Base-by-base conservation (phyloP, 2,329 filamentous ascomycete species). In the Teratosphaeriaceae sp. region DNA sequence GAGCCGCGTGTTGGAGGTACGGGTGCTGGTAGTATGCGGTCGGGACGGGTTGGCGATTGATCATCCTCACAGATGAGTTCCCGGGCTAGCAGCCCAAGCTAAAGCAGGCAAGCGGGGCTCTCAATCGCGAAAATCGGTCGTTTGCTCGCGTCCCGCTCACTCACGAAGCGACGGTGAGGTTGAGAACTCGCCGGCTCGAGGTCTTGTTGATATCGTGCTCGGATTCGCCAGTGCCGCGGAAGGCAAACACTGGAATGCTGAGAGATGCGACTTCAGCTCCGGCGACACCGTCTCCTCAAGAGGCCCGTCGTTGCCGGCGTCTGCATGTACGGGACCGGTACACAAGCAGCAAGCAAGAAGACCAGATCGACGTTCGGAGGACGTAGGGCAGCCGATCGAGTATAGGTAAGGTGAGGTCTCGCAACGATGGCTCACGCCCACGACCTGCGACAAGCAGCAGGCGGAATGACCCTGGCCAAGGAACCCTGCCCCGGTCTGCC, bases 11-110 rank as follows among this genome's bases (percentile, higher is more conserved):
- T 30, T 43, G 45, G 45, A 50, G 39, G 47, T 50, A 44, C 43
- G 24, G 38, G 36, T 43, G 41, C 19, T 45, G 35, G 23, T 46
- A 35, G 36, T 51, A 51, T 40, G 52, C 50, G 20, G 54, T 47
- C 31, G 50, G 52, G 47, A 56, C 49, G 39, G 49, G 55, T 43
- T 54, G 58, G 44, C 48, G 52, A 39, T 54, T 50, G 52, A 53
- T 60, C 46, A 46, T 57, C 34, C 12, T 41, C 18, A 13, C 35
- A 19, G 16, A 24, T 34, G 39, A 38, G 30, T 31, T 36, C 40
- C n/a, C 46, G 41, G 44, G 45, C 43, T 48, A 42, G 48, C 41
- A 48, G 43, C 45, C 50, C 47, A 52, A 54, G 52, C 52, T 56
- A 54, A 45, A 46, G 52, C 53, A 54, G 40, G 42, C 40, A 52